Base-by-base conservation (phyloP, 345 rosid genomes). In the Brassica rapa region DNA sequence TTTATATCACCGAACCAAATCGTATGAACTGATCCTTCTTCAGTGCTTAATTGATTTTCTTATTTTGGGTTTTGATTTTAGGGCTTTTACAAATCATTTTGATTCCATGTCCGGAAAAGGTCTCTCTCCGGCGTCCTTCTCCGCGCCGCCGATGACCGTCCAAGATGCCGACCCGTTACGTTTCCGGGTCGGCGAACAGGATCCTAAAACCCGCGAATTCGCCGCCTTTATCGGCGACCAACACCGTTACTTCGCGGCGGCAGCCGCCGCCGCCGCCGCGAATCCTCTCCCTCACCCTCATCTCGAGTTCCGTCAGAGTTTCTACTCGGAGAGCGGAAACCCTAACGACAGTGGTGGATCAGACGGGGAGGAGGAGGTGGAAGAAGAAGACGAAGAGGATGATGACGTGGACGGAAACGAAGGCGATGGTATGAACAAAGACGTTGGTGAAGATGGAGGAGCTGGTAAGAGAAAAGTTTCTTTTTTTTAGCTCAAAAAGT, bases 101-200 rank as follows among this genome's bases (percentile, higher is more conserved):
- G 19, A 23, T 72, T 62, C 27, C 76, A 80, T 80, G 83, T 71
- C 83, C 9, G 76, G 80, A 4, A 80, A 80, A 65, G 83, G 67
- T 0, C 59, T 75, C 0, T 71, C 80, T 71, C 60, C 76, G 64
- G 39, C 78, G 57, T 27, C 76, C 32, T 80, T 69, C 32, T 70
- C 15, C 32, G 51, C 76, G 5, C 72, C 62, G 24, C 80, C 83
- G 72, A 64, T 81, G 62, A 51, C 62, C 12, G 73, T 81, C 14
- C 83, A 81, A 76, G 84, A 81, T 25, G 83, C 79, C 66, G 80
- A 80, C 80, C 83, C 83, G 4, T 80, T 80, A 57, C 83, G 83
- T 57, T 80, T 75, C 63, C 80, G 80, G 63, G 83, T 80, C 72
- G 80, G 80, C 2, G 83, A 80, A 15, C 76, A 29, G 0, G 83